Evolutionary conservation across 805 yeast species (phyloP), one percentile per base, ranked within the genome.

Genomic region (Yarrowia sp.): DNA sequence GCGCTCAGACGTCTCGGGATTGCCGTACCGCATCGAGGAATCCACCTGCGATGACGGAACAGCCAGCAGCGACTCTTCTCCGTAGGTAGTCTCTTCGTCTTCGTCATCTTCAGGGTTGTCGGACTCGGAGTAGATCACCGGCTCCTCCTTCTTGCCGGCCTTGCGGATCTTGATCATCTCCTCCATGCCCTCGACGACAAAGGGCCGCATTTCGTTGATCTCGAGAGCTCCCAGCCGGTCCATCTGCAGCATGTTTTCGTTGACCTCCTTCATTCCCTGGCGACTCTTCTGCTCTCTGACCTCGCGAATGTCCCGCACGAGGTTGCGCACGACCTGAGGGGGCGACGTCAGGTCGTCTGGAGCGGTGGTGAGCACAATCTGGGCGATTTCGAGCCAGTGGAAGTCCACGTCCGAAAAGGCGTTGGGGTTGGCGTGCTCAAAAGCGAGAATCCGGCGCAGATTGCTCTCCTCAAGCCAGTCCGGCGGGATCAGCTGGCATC

Each of bases 371-470:
- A 93, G 77, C 51, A 93, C 74, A 12, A 87, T 78, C 66, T 87
- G 88, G 4, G 93, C 82, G 0, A 87, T 70, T 56, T 93, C 96
- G 21, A 91, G 76, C 99, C 99, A 94, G 70, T 86, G 83, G 84
- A 87, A 86, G 7, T 31, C 60, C 9, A 39, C 51, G 7, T 78
- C 74, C 62, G 90, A 81, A 70, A 93, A 93, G 63, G 81, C 76
- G 32, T 80, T 79, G 0, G 83, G 79, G 62, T 80, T 71, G 5
- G 77, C 76, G 32, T 83, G 75, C 70, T 93, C 98, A 64, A 81
- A 85, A 19, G 86, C 89, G 67, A 87, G 83, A 42, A 80, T 77
- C 6, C 76, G 78, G 61, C 81, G 81, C 62, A 93, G 72, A 55
- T 77, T 77, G 18, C 77, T 76, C 49, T 81, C 73, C 9, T 80